phyloP scores from a whole-genome alignment of 805 yeast genomes.

The Pichia phayaonensis region DNA sequence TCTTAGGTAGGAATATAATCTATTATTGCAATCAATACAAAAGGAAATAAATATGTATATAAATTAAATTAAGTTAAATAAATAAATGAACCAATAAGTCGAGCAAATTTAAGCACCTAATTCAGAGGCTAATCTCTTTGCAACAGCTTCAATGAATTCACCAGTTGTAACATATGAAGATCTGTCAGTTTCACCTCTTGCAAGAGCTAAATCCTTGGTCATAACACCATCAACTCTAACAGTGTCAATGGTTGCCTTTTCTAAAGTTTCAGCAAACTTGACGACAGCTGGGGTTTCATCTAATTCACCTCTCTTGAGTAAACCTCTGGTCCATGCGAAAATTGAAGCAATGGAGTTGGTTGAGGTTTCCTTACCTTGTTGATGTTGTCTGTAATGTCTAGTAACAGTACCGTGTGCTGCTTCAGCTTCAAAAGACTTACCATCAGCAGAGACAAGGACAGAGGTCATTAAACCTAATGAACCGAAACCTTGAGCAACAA shows the following conservation, averaged over 20 bases:
- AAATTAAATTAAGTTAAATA: not conserved
- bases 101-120: slow-evolving; percentile 12
- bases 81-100: not conserved
- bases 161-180: slow-evolving; percentile 80
- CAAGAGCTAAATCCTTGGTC: slow-evolving; percentile 94
- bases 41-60: not conserved
- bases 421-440: slow-evolving; percentile 90
- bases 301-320: slow-evolving; percentile 84
- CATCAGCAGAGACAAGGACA: slow-evolving; percentile 94
- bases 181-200: slow-evolving; percentile 81
- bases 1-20: not conserved
- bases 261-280: slow-evolving; percentile 69
- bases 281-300: slow-evolving; percentile 83
- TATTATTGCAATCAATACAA: slow-evolving; percentile 2
- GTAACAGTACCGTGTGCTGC: slow-evolving; percentile 99
- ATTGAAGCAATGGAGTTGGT: slow-evolving; percentile 97
- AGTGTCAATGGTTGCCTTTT: slow-evolving; percentile 78
- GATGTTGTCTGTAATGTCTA: slow-evolving; percentile 92
- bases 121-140: slow-evolving; percentile 43
- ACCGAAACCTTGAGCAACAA: slow-evolving; percentile 97
- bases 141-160: slow-evolving; percentile 82
- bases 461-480: slow-evolving; percentile 97
- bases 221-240: slow-evolving; percentile 78
- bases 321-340: slow-evolving; percentile 94
- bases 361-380: slow-evolving; percentile 94